Evolutionary conservation across 768 basidiomycete genomes (phyloP), one percentile per base, ranked within the genome.

Genomic region (Aureoboletus auriporus): DNA sequence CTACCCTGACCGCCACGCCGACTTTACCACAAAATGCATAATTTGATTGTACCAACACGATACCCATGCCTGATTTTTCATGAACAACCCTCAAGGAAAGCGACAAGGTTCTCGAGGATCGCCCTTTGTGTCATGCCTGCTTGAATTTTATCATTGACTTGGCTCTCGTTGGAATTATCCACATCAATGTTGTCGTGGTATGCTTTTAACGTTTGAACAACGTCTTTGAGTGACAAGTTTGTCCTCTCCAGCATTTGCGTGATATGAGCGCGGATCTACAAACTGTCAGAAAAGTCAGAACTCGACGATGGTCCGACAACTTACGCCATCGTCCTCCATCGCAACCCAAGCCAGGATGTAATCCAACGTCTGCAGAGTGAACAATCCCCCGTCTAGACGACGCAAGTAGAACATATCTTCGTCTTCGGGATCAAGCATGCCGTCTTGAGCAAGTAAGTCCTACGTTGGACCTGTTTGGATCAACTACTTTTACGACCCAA

Each of bases 281-380:
- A 58, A 30, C n/a, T 9, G 33, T 66, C 28, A 59, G 54, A 16
- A 39, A 33, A 38, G 36, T 13, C 5, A 33, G 34, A 31, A 17
- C 26, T 27, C 10, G 6, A 17, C 17, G 12, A 36, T 8, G 14
- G 6, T 29, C 7, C 41, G 30, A 23, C 16, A 14, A 51, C 89
- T 47, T 71, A 96, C 96, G 33, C 95, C 96, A 58, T 98, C 95
- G 58, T 98, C 95, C 69, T 99, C 96, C 93, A 97, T 94, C 47
- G 83, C 78, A 26, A 97, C 69, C 96, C 96, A 99, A 6, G 89
- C 93, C 34, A 97, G 69, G 51, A 97, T 88, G 58, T 94, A 97
- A 66, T 98, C 95, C 35, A 92, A 79, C 14, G 85, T 92, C 60
- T 98, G 95, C 8, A 98, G 68, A 2, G 86, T 87, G 62, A 89